Base-by-base conservation (phyloP, 305 asterid species). In the Monarda citriodora region DNA sequence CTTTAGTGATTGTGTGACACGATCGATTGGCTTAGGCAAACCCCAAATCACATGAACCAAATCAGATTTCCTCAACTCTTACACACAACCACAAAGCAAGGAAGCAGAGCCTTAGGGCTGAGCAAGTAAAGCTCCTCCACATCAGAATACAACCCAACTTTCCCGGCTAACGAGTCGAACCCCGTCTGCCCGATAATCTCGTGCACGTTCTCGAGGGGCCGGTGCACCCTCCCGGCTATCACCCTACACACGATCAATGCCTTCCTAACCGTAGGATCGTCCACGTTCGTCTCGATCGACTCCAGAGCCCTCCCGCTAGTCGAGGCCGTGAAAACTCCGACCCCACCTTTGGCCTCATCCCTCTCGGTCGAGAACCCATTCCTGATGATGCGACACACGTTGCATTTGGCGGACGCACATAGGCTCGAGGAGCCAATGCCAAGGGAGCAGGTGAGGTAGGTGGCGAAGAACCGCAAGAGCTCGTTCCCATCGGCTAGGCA, bases 111-210 rank as follows among this genome's bases (percentile, higher is more conserved):
- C 60, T 76, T 83, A 20, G 94, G 88, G 57, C 72, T 82, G 22
- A 91, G 89, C 94, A 88, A 80, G 69, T 88, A 91, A 57, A 88
- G 95, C 78, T 91, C 96, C 77, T 91, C 96, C 44, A 89, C 81
- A 49, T 88, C 85, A 12, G 97, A 87, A 78, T 83, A 72, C 36
- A 83, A 65, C 1, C 96, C 97, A 6, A 91, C 91, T 73, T 85
- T 91, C 51, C 89, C 96, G 14, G 95, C 98, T 66, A 91, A 69
- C 3, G 96, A 90, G 47, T 90, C 95, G 21, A 85, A 90, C 44
- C 95, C 95, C 0, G 87, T 76, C 70, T 79, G 92, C 14, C 83
- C 81, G 3, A 73, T 77, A 61, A 87, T 81, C 25, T 85, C 96
- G 56, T 75, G 85, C 41, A 77, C 72, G 57, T 82, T 87, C 79